Conservation (phyloP, 2,329 filamentous ascomycete genomes). For the Huntiella abstrusa region DNA sequence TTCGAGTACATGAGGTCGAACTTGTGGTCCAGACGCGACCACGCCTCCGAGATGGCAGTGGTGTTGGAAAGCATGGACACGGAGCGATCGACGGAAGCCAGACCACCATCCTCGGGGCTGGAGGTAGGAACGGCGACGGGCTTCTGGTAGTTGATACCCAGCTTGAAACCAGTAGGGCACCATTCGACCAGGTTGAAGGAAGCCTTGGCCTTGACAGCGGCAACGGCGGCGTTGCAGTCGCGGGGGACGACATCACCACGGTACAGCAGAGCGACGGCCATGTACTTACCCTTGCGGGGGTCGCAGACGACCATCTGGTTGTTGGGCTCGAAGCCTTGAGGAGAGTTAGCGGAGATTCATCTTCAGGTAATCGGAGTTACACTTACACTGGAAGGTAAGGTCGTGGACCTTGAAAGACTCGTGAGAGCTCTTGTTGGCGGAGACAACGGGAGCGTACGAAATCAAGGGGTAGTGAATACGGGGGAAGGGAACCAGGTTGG, state of each 20-base stretch:
- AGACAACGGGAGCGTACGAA: constrained; percentile 54
- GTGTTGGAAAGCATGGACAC: constrained; percentile 60
- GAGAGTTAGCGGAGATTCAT: background rate
- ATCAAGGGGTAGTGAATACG: constrained; percentile 59
- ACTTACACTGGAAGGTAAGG: constrained; percentile 53
- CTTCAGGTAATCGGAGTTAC: background rate
- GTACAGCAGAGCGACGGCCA: constrained; percentile 55
- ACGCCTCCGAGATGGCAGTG: constrained; percentile 54
- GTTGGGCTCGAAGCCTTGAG: constrained; percentile 52
- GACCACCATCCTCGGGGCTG: constrained; percentile 34
- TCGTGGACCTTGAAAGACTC: constrained; percentile 78
- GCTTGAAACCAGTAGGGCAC: constrained; percentile 60
- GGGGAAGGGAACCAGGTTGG: constrained; percentile 54
- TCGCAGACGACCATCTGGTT: constrained; percentile 66
- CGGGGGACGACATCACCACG: constrained; percentile 52
- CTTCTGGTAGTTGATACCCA: constrained; percentile 59
- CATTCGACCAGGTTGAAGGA: constrained; percentile 59
- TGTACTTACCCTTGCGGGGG: constrained; percentile 57
- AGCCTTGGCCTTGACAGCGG: constrained; percentile 48
- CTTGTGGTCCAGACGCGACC: constrained; percentile 55
- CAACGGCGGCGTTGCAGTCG: constrained; percentile 49
- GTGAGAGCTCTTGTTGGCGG: constrained; percentile 57
- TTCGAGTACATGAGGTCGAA: constrained; percentile 66
- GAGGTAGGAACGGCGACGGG: constrained; percentile 37
- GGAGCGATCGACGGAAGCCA: constrained; percentile 42